Base-by-base conservation (phyloP, 805 yeast species). In the Yarrowia bubula region DNA sequence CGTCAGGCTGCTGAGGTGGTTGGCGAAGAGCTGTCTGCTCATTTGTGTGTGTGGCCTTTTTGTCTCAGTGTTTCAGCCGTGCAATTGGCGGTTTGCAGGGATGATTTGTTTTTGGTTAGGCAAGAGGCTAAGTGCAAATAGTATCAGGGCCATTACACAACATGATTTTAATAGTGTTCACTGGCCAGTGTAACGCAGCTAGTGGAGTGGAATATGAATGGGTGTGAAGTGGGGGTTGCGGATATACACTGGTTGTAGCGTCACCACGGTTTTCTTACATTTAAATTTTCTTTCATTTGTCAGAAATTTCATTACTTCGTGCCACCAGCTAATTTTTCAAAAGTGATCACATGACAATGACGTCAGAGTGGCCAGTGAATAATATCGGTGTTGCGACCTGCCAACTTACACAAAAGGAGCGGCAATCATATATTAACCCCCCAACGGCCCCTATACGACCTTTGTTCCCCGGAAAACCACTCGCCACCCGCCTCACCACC, bases 271-370 rank as follows among this genome's bases (percentile, higher is more conserved):
- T 11, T 35, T 35, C 8, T 4, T 8, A 35, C 7, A 11, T 10
- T 11, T 35, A 10, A 11, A 35, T 35, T 11, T 35, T 10, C 10
- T 35, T 35, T 10, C 13, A 6, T 11, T 6, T 11, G 38, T 11
- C 38, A 4, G 13, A 22, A 35, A 35, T 11, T 4, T 35, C 13
- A 35, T 35, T 2, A 8, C 38, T 35, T 35, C 3, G 38, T 9
- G 38, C 38, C 13, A 10, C 13, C n/a, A 4, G n/a, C 46, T 42
- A 9, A 11, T 42, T 18, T 42, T 42, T 42, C 8, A 11, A 44
- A n/a, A n/a, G 6, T 43, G 58, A 43, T 51, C 58, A 51, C 58
- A 51, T 51, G 58, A 51, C 58, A 14, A 51, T 51, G 58, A 51
- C 58, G 58, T 51, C 58, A 51, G 58, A 22, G 9, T 18, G 32